A percentile compares a stretch with the other conserved stretches of the same genome.
Conservation (phyloP, 768 basidiomycete species). For the Trametes cinnabarina region DNA sequence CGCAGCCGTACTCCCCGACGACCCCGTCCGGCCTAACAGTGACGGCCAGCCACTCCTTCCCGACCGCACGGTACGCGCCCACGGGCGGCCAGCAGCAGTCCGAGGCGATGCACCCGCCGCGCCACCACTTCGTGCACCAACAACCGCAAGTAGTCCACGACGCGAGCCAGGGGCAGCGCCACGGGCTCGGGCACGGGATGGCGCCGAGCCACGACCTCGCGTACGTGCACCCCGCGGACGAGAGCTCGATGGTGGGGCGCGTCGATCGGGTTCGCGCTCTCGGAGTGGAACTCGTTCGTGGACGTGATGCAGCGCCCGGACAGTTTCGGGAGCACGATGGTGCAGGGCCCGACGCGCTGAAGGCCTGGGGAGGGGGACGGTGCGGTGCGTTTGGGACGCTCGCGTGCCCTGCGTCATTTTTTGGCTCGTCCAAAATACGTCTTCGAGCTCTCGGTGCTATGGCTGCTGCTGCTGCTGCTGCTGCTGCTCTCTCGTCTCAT, state of each 20-base stretch:
- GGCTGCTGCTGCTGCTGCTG: too few species aligned
- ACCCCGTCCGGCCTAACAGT: background rate
- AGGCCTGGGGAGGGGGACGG: too few species aligned
- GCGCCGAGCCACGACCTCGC: slow-evolving; percentile 1
- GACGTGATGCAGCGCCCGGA: slow-evolving; percentile 58
- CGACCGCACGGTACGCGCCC: slow-evolving; percentile 1
- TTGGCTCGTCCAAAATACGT: background rate
- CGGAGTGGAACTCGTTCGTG: slow-evolving; percentile 68
- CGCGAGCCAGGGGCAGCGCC: background rate
- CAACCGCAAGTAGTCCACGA: slow-evolving; percentile 10
- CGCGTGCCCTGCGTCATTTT: background rate
- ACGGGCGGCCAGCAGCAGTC: background rate
- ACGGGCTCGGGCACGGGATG: background rate
- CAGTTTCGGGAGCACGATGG: slow-evolving; percentile 13
- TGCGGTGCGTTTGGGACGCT: background rate
- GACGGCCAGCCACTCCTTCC: slow-evolving; percentile 1
- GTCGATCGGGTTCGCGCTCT: slow-evolving; percentile 69
- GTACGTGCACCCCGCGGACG: slow-evolving; percentile 52
- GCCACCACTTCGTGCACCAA: slow-evolving; percentile 2
- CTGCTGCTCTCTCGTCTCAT: too few species aligned
- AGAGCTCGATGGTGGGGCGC: slow-evolving; percentile 73
- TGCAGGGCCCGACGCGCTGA: slow-evolving; percentile 14
- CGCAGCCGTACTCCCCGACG: slow-evolving; percentile 3
- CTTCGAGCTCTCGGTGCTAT: too few species aligned
- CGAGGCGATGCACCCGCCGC: slow-evolving; percentile 1